Percentiles rank a stretch among this genome's conserved stretches.
phyloP scores from a whole-genome alignment of 73 alveolate genomes.

The Paramecium octaurelia region DNA sequence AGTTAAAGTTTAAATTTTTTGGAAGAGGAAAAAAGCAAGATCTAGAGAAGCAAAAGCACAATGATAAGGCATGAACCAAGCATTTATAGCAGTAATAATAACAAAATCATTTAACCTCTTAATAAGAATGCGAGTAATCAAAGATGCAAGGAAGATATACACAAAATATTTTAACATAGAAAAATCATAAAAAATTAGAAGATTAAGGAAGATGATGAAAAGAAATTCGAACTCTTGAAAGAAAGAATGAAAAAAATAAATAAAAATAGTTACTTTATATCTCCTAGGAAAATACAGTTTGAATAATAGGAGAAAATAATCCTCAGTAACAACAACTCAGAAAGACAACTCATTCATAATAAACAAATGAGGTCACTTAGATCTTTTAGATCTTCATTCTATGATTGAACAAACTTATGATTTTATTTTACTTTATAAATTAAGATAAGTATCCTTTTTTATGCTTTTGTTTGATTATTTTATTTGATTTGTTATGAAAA shows the following conservation, averaged over 20 bases:
- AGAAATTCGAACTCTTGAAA: not conserved
- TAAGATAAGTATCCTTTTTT: not conserved
- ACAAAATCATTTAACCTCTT: not conserved
- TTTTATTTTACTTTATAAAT: not conserved
- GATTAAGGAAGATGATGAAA: not conserved
- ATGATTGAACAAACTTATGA: not conserved
- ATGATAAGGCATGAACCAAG: not conserved
- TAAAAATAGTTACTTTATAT: slow-evolving; percentile 19
- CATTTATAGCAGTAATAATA: not conserved
- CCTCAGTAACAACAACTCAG: not conserved
- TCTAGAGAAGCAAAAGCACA: slow-evolving; percentile 17
- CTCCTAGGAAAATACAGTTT: slow-evolving; percentile 1
- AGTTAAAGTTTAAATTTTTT: not conserved
- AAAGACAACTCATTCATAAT: not conserved
- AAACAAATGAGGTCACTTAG: not conserved
- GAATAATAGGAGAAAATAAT: not conserved
- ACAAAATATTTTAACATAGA: not conserved
- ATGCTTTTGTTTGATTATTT: too few relatives aligned
- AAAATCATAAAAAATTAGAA: not conserved
- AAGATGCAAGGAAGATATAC: not conserved
- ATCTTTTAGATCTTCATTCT: not conserved
- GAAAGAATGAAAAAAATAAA: slow-evolving; percentile 16
- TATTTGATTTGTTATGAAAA: too few relatives aligned
- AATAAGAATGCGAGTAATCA: not conserved
- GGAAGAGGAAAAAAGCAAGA: not conserved